Percentiles rank a stretch among this genome's conserved stretches.
phyloP scores from a whole-genome alignment of 2,329 filamentous ascomycete species.

The Tolypocladium endophyticum region DNA sequence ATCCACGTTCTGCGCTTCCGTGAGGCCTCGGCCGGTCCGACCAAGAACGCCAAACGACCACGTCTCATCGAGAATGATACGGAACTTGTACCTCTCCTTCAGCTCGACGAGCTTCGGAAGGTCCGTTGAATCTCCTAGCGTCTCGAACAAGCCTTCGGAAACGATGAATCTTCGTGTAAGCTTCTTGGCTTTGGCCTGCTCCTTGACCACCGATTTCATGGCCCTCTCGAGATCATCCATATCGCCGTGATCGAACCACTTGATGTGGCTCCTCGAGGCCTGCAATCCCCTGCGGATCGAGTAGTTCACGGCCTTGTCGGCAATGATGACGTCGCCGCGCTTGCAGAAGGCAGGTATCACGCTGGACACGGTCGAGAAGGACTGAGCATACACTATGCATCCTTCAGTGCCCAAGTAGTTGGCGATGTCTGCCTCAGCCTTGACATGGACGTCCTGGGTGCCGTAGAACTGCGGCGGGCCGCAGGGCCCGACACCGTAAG shows the following conservation, averaged over 20 bases:
- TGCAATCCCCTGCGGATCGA: slow-evolving; percentile 90
- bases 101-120: slow-evolving; percentile 85
- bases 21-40: slow-evolving; percentile 80
- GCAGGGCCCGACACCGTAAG: slow-evolving; percentile 93
- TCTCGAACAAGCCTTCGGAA: slow-evolving; percentile 90
- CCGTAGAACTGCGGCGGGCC: slow-evolving; percentile 97
- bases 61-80: slow-evolving; percentile 92
- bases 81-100: slow-evolving; percentile 95
- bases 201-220: slow-evolving; percentile 74
- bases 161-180: slow-evolving; percentile 91
- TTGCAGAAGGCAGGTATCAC: slow-evolving; percentile 97
- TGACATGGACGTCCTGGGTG: slow-evolving; percentile 96
- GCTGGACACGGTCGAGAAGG: slow-evolving; percentile 92
- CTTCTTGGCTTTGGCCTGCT: slow-evolving; percentile 75
- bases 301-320: slow-evolving; percentile 87
- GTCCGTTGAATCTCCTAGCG: slow-evolving; percentile 72
- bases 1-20: slow-evolving; percentile 94
- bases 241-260: slow-evolving; percentile 94
- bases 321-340: slow-evolving; percentile 92
- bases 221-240: slow-evolving; percentile 87
- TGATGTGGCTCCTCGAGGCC: slow-evolving; percentile 79
- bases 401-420: slow-evolving; percentile 77
- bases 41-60: slow-evolving; percentile 95
- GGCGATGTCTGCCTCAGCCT: slow-evolving; percentile 88
- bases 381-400: slow-evolving; percentile 91